These are phyloP conservation scores for Pleurotus citrinopileatus DNA, from an alignment of 768 basidiomycete genomes.

Conservation along the genomic window DNA sequence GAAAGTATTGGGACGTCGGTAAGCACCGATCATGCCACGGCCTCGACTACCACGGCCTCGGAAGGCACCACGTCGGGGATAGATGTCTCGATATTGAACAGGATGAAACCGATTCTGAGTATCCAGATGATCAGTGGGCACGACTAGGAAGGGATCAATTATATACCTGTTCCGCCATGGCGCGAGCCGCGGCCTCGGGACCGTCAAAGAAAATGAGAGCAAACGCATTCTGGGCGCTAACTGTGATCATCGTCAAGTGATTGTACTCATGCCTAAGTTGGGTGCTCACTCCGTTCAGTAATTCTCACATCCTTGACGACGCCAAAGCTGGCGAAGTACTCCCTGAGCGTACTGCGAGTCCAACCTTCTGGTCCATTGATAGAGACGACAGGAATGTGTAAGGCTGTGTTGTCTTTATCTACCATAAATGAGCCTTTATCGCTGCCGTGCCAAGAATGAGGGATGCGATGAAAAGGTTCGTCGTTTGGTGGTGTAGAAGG, in stretches of 20 bases:
- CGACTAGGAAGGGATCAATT: background rate
- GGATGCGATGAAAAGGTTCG: constrained; percentile 24
- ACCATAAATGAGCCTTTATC: constrained; percentile 22
- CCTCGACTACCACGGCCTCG: too few species aligned
- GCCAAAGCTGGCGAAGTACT: constrained; percentile 63
- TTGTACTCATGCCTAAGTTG: too few species aligned
- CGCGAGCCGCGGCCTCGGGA: constrained; percentile 60
- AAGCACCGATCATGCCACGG: too few species aligned
- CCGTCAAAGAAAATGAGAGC: constrained; percentile 76
- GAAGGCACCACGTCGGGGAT: too few species aligned
- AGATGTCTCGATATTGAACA: background rate
- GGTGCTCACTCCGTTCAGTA: constrained; percentile 56
- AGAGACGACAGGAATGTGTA: constrained; percentile 79
- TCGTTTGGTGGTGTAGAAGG: constrained; percentile 46
- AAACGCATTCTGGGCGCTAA: constrained; percentile 64
- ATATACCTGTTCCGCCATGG: constrained; percentile 61
- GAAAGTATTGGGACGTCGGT: too few species aligned
- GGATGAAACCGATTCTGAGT: background rate
- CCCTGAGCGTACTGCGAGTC: constrained; percentile 61
- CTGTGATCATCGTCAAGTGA: constrained; percentile 30
- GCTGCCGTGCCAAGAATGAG: constrained; percentile 22
- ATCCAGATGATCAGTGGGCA: background rate
- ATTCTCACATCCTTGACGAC: constrained; percentile 64
- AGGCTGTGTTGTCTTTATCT: constrained; percentile 55
- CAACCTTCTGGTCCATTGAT: constrained; percentile 60